A percentile compares a stretch with the other conserved stretches of the same genome.
Evolutionary conservation across 495 filamentous ascomycete genomes (phyloP).

Genomic region (Trichoderma asperelloides): DNA sequence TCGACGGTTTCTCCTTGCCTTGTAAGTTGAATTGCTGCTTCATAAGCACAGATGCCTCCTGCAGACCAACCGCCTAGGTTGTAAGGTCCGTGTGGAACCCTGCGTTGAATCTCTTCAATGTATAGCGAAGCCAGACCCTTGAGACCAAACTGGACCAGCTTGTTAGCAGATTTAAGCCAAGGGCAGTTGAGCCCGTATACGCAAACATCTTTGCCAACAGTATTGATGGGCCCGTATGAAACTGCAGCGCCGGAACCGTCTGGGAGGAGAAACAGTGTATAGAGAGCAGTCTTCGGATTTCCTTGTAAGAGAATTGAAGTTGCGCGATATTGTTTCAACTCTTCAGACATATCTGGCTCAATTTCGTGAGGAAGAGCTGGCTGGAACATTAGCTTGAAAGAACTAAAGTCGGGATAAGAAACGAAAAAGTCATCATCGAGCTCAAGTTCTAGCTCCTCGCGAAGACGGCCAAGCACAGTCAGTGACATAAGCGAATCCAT

Average conservation of each 20-base stretch:
- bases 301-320: slow-evolving; percentile 56
- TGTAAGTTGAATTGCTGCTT: slow-evolving; percentile 64
- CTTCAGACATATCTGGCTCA: slow-evolving; percentile 28
- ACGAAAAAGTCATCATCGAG: slow-evolving; percentile 41
- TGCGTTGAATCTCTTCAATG: slow-evolving; percentile 47
- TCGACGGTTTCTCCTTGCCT: slow-evolving; percentile 61
- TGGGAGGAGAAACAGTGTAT: slow-evolving; percentile 62
- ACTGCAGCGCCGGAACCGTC: slow-evolving; percentile 66
- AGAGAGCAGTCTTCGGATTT: slow-evolving; percentile 47
- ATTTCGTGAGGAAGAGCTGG: slow-evolving; percentile 32
- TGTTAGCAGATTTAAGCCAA: slow-evolving; percentile 47
- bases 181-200: slow-evolving; percentile 60
- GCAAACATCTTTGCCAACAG: slow-evolving; percentile 40
- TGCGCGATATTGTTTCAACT: slow-evolving; percentile 46
- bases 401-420: slow-evolving; percentile 23
- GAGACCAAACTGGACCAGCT: slow-evolving; percentile 44
- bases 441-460: slow-evolving; percentile 46
- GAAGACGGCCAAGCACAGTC: slow-evolving; percentile 45
- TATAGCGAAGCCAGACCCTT: slow-evolving; percentile 48
- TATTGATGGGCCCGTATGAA: slow-evolving; percentile 49
- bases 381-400: background rate
- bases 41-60: slow-evolving; percentile 82
- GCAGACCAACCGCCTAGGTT: slow-evolving; percentile 72
- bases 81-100: slow-evolving; percentile 60
- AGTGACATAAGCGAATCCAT: slow-evolving; percentile 39